Percentiles rank a stretch among this genome's conserved stretches.
These are phyloP conservation scores for Vaccinium myrtillus DNA, from an alignment of 148 eudicot genomes.

Conservation along the genomic window DNA sequence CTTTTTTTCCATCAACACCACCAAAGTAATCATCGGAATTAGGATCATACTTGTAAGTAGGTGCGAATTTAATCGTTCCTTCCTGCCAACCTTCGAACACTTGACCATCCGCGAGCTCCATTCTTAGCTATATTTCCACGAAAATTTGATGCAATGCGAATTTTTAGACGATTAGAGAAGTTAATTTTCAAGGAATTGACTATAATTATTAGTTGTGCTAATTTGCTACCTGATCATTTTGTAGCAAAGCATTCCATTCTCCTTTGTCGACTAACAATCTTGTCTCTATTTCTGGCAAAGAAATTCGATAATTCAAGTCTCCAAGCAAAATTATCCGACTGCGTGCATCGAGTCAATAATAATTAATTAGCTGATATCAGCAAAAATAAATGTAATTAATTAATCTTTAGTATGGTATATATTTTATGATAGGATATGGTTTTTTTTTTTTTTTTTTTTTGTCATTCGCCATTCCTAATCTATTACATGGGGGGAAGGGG, in stretches of 20 bases:
- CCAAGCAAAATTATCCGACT: conserved; percentile 46
- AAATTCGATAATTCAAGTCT: conserved; percentile 51
- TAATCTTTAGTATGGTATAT: no score
- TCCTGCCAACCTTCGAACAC: conserved; percentile 57
- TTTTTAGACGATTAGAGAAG: neutral
- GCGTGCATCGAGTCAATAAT: conserved; percentile 23
- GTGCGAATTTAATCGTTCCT: conserved; percentile 46
- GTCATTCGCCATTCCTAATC: no score
- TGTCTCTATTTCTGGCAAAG: conserved; percentile 28
- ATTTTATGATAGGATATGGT: neutral
- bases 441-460: no score
- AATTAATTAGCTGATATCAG: neutral
- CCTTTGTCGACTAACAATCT: conserved; percentile 22
- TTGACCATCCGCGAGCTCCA: conserved; percentile 38
- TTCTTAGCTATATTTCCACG: conserved; percentile 29
- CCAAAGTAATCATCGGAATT: conserved; percentile 50
- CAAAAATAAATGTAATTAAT: neutral
- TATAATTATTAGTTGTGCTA: no score
- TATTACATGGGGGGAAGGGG: no score
- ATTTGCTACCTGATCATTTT: conserved; percentile 46
- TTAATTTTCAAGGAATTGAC: neutral
- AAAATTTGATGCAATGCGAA: neutral
- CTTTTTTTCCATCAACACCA: conserved; percentile 20
- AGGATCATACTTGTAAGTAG: conserved; percentile 49
- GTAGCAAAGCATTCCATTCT: conserved; percentile 27